Percentiles rank a stretch among this genome's conserved stretches.
Conservation (phyloP, 176 grass and related monocot genomes). For the barley (Hordeum vulgare) region DNA sequence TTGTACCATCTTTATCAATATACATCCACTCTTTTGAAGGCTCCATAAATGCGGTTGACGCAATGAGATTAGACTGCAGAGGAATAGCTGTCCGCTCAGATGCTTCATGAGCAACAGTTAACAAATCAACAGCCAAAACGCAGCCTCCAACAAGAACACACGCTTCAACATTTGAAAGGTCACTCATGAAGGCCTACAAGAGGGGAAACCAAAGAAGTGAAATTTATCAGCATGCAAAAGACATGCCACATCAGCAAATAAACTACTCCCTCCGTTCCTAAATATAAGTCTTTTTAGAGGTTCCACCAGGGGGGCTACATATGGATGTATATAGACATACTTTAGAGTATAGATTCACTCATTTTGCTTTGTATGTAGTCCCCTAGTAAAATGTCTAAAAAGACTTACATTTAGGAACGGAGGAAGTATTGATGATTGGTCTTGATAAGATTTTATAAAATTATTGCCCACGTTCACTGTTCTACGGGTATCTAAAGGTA, state of each 20-base stretch:
- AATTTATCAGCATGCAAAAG: constrained; percentile 33
- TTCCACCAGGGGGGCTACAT: no score
- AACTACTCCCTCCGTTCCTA: no score
- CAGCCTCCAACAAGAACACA: constrained; percentile 94
- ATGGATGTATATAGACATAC: no score
- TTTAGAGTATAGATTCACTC: no score
- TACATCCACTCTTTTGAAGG: constrained; percentile 98
- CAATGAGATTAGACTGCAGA: constrained; percentile 94
- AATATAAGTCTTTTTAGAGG: no score
- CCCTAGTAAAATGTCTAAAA: no score
- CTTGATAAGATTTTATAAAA: constrained; percentile 4
- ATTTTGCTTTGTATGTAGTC: no score
- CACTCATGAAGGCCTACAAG: constrained; percentile 82
- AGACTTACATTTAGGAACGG: no score
- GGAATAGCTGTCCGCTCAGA: constrained; percentile 95
- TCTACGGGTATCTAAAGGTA: constrained; percentile 7
- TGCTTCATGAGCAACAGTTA: constrained; percentile 78
- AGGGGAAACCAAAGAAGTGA: not conserved
- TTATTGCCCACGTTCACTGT: not conserved
- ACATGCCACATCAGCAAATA: not conserved
- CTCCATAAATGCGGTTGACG: constrained; percentile 91
- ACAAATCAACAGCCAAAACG: constrained; percentile 88
- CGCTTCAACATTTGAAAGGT: constrained; percentile 93
- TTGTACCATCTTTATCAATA: constrained; percentile 81
- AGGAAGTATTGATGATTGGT: constrained; percentile 6